A percentile compares a stretch with the other conserved stretches of the same genome.
These are phyloP conservation scores for Pseudogymnoascus sp. DNA, from an alignment of 2,329 filamentous ascomycete genomes.

Conservation along the genomic window DNA sequence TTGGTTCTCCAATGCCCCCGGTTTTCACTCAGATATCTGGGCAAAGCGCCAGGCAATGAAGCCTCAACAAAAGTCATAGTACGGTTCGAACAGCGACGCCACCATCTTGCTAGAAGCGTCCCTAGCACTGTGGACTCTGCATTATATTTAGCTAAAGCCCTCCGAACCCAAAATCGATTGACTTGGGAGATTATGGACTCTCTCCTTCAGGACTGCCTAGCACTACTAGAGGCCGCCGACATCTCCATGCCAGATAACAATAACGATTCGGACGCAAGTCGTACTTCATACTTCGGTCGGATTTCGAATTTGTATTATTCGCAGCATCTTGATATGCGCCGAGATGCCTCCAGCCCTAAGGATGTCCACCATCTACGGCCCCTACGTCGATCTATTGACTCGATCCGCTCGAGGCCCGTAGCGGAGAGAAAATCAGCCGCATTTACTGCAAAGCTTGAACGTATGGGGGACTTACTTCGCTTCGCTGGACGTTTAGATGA, in stretches of 20 bases:
- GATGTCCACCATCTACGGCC: constrained; percentile 42
- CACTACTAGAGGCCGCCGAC: constrained; percentile 45
- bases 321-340: constrained; percentile 45
- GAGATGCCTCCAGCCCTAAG: constrained; percentile 33
- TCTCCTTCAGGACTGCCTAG: constrained; percentile 46
- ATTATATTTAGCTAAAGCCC: constrained; percentile 45
- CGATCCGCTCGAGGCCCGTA: constrained; percentile 44
- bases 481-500: constrained; percentile 44
- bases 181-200: constrained; percentile 49
- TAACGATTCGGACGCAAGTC: constrained; percentile 22
- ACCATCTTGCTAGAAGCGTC: constrained; percentile 38
- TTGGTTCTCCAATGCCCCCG: constrained; percentile 51
- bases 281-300: constrained; percentile 48
- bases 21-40: constrained; percentile 53
- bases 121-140: constrained; percentile 51
- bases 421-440: constrained; percentile 51
- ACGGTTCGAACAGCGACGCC: constrained; percentile 52
- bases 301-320: constrained; percentile 65
- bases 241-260: constrained; percentile 13
- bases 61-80: constrained; percentile 47
- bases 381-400: constrained; percentile 55
- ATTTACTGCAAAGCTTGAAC: constrained; percentile 55
- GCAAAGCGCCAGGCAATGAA: constrained; percentile 43
- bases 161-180: constrained; percentile 39
- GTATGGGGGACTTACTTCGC: constrained; percentile 53